These are phyloP conservation scores for Bryoerythrophyllum caledonicum DNA, from an alignment of 225 moss, liverwort and hornwort species.

Conservation along the genomic window DNA sequence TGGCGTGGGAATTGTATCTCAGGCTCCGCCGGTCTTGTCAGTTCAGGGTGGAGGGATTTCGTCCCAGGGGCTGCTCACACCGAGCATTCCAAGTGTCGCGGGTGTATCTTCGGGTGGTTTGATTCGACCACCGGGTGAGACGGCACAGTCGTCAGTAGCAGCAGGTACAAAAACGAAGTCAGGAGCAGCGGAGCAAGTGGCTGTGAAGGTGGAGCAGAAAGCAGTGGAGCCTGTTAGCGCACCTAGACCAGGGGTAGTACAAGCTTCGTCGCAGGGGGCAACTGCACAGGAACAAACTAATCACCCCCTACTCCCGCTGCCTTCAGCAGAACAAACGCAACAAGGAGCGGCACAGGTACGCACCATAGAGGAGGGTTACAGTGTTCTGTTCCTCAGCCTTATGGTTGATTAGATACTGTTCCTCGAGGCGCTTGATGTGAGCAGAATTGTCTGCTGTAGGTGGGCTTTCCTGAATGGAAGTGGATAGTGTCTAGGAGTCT, in stretches of 20 bases:
- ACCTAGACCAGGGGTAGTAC: slow-evolving; percentile 36
- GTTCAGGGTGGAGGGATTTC: slow-evolving; percentile 37
- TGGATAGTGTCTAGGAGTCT: neutral
- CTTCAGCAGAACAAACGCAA: slow-evolving; percentile 61
- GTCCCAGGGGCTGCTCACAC: slow-evolving; percentile 43
- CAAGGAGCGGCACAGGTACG: slow-evolving; percentile 28
- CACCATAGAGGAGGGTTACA: neutral
- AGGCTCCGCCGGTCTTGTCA: slow-evolving; percentile 43
- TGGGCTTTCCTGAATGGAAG: neutral
- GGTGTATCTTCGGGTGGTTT: slow-evolving; percentile 35
- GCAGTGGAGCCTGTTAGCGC: slow-evolving; percentile 47
- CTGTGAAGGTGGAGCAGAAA: slow-evolving; percentile 65
- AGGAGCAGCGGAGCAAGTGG: slow-evolving; percentile 32
- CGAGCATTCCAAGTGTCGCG: slow-evolving; percentile 23
- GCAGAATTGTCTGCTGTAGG: neutral
- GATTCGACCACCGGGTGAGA: slow-evolving; percentile 44
- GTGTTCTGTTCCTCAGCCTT: neutral
- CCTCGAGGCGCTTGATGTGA: neutral
- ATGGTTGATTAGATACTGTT: neutral
- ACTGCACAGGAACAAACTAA: slow-evolving; percentile 49
- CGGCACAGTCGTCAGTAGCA: slow-evolving; percentile 42
- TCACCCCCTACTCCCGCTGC: slow-evolving; percentile 75
- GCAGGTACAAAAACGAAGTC: slow-evolving; percentile 41
- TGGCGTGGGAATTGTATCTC: slow-evolving; percentile 41
- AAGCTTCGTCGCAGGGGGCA: slow-evolving; percentile 40